These are phyloP conservation scores for Trichoderma sp. DNA, from an alignment of 2,329 filamentous ascomycete species.

Conservation along the genomic window DNA sequence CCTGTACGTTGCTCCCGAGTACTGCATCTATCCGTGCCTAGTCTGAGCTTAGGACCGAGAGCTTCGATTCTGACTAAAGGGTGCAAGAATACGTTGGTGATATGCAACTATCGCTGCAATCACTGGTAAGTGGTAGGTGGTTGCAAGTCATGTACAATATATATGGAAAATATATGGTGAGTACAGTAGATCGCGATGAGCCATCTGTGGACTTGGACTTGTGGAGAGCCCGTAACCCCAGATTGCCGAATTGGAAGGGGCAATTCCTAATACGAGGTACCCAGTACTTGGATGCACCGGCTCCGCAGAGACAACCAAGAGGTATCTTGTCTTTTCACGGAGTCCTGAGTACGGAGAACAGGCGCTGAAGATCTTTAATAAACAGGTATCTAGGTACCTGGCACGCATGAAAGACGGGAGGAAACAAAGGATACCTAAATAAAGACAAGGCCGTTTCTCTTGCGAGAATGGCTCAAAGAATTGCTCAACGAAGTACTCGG, in stretches of 20 bases:
- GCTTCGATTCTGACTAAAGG: background rate
- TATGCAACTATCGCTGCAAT: background rate
- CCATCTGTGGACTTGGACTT: background rate
- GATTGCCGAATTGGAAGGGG: background rate
- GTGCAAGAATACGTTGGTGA: background rate
- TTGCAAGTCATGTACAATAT: background rate
- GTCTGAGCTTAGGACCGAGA: background rate
- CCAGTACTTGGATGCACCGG: background rate
- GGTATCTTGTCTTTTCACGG: too few relatives aligned
- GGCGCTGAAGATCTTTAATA: background rate
- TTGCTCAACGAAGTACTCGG: background rate
- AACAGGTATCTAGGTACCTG: background rate
- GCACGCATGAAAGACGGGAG: background rate
- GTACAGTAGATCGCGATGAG: background rate
- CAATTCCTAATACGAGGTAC: background rate
- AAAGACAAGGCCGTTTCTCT: background rate
- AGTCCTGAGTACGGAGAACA: too few relatives aligned
- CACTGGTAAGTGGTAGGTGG: background rate
- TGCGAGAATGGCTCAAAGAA: background rate
- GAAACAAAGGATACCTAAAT: background rate
- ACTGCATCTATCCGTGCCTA: background rate
- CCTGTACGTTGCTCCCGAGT: background rate
- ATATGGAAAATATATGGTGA: background rate
- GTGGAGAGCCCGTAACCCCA: background rate
- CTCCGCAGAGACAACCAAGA: background rate